phyloP scores from a whole-genome alignment of 345 rosid genomes.

The Conringia planisiliqua region DNA sequence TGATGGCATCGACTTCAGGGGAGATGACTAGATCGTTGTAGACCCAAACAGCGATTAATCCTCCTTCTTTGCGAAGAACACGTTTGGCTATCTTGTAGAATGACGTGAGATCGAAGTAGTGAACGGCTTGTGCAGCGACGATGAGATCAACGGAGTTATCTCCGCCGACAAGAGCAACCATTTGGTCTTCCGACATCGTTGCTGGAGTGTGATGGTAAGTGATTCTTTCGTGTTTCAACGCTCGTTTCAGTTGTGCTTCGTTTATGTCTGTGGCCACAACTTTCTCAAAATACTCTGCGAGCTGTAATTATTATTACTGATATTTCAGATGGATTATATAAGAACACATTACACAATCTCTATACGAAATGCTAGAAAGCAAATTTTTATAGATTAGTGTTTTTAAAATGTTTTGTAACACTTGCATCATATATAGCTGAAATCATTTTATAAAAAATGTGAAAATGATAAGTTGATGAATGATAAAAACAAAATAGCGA shows the following conservation, averaged over 20 bases:
- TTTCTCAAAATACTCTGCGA: conserved; percentile 54
- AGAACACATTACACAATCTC: no score
- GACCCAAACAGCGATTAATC: conserved; percentile 28
- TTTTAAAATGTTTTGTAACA: no score
- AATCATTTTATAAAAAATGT: no score
- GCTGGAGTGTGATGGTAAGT: conserved; percentile 48
- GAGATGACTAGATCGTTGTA: conserved; percentile 21
- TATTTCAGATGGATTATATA: no score
- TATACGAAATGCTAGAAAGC: no score
- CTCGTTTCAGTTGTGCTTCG: conserved; percentile 47
- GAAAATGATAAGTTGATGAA: no score
- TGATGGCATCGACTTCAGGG: conserved; percentile 29
- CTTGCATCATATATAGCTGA: no score
- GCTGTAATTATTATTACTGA: conserved; percentile 23
- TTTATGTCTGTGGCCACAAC: conserved; percentile 60
- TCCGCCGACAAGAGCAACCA: conserved; percentile 41
- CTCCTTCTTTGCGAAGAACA: conserved; percentile 24
- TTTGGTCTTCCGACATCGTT: conserved; percentile 48
- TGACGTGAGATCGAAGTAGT: conserved; percentile 18
- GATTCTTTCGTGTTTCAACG: conserved; percentile 41
- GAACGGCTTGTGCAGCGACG: conserved; percentile 31
- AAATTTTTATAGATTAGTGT: no score
- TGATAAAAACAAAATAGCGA: no score
- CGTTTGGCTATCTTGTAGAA: conserved; percentile 32
- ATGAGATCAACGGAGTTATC: conserved; percentile 51